phyloP scores from a whole-genome alignment of 2,329 filamentous ascomycete genomes.

The Parasarocladium wereldwijsianum region DNA sequence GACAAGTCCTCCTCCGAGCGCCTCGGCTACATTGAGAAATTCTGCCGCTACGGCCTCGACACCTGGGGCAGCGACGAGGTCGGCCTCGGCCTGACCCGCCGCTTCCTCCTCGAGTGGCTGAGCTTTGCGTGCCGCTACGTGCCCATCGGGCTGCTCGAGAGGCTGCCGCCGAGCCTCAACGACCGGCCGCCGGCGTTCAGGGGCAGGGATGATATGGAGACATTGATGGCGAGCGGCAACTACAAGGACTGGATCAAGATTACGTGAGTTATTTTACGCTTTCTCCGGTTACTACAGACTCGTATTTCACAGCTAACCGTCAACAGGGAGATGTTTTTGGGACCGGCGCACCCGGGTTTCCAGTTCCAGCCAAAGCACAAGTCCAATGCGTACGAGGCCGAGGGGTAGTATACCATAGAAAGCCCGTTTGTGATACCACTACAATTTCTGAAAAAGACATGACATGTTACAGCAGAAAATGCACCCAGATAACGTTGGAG shows the following conservation, averaged over 20 bases:
- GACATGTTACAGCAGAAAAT: no score
- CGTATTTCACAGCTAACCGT: no score
- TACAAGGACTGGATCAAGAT: conserved; percentile 99
- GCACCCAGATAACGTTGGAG: no score
- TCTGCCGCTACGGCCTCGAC: conserved; percentile 78
- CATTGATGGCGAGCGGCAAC: conserved; percentile 76
- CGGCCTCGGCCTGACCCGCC: conserved; percentile 76
- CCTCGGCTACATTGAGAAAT: conserved; percentile 74
- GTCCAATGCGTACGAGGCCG: conserved; percentile 75
- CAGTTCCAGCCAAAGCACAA: conserved; percentile 97
- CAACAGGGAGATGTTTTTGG: conserved; percentile 91
- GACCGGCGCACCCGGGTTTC: conserved; percentile 79
- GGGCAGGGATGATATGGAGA: conserved; percentile 84
- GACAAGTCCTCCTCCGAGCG: conserved; percentile 89
- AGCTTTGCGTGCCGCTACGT: conserved; percentile 90
- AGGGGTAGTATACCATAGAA: no score
- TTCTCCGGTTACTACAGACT: conserved; percentile 6
- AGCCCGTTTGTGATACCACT: no score
- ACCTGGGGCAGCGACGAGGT: conserved; percentile 94
- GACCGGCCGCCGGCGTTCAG: conserved; percentile 75
- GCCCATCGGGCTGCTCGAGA: conserved; percentile 74
- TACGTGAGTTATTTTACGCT: conserved; percentile 43
- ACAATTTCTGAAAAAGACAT: no score
- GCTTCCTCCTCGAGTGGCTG: conserved; percentile 90
- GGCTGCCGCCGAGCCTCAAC: conserved; percentile 76